phyloP scores from a whole-genome alignment of 2,329 filamentous ascomycete species.

The Sphaerulina populicola region DNA sequence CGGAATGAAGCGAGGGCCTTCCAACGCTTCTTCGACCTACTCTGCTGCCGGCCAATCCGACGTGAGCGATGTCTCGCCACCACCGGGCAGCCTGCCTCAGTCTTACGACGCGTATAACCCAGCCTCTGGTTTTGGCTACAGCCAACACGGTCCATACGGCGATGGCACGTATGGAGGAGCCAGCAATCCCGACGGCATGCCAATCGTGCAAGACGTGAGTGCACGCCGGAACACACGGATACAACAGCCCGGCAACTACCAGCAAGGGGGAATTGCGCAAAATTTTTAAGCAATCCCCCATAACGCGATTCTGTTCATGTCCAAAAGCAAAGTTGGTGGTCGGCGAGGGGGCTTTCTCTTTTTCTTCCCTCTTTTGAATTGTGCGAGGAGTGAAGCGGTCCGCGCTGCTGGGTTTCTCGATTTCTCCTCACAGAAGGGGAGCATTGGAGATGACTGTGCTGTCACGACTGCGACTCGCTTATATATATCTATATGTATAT shows the following conservation, averaged over 20 bases:
- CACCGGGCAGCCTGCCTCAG: slow-evolving; percentile 24
- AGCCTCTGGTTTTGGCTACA: slow-evolving; percentile 45
- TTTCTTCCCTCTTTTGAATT: slow-evolving; percentile 1
- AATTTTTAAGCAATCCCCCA: slow-evolving; percentile 59
- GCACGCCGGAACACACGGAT: slow-evolving; percentile 90
- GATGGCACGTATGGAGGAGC: slow-evolving; percentile 46
- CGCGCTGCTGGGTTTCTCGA: background rate
- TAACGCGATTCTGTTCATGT: slow-evolving; percentile 2
- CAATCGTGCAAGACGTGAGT: slow-evolving; percentile 86
- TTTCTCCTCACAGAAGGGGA: slow-evolving; percentile 1
- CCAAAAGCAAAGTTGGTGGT: slow-evolving; percentile 7
- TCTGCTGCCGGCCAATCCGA: slow-evolving; percentile 71
- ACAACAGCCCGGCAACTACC: slow-evolving; percentile 78
- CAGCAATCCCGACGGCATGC: slow-evolving; percentile 49
- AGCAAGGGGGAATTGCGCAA: slow-evolving; percentile 87
- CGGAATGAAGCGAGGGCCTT: slow-evolving; percentile 79
- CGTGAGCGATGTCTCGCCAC: slow-evolving; percentile 41
- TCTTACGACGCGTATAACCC: slow-evolving; percentile 28
- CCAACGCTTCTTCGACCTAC: slow-evolving; percentile 93
- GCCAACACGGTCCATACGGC: slow-evolving; percentile 48
- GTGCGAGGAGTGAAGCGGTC: background rate
- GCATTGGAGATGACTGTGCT: slow-evolving; percentile 4
- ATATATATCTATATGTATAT: background rate
- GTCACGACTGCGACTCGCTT: slow-evolving; percentile 3
- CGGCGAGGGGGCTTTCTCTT: too few species aligned